Conservation (phyloP, 2,329 filamentous ascomycete genomes). For the Alternaria burnsii region DNA sequence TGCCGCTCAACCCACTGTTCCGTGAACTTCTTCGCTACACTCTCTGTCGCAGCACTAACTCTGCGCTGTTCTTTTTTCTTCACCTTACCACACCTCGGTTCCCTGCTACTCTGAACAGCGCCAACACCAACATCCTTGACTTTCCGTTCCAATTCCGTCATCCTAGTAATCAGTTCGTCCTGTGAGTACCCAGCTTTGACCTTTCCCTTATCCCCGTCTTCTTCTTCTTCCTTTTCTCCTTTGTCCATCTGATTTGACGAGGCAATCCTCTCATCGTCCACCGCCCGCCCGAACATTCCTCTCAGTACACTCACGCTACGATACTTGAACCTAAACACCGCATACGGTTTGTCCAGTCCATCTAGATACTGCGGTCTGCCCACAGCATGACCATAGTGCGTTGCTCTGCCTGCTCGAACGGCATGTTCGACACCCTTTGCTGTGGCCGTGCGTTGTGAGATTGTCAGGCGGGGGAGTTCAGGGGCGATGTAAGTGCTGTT, state of each 20-base stretch:
- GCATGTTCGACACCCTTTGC: constrained; percentile 40
- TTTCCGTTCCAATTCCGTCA: constrained; percentile 31
- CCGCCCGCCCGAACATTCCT: constrained; percentile 38
- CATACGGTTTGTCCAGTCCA: constrained; percentile 48
- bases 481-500: constrained; percentile 24
- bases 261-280: no score
- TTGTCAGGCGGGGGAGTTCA: constrained; percentile 37
- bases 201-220: neutral
- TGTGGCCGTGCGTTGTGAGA: constrained; percentile 19
- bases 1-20: constrained; percentile 34
- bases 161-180: constrained; percentile 18
- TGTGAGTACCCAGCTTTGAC: neutral
- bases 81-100: no score
- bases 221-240: neutral
- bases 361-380: constrained; percentile 55
- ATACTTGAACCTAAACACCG: constrained; percentile 61
- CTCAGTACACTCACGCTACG: constrained; percentile 46
- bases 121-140: constrained; percentile 28
- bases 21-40: constrained; percentile 22
- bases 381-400: constrained; percentile 50
- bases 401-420: constrained; percentile 47
- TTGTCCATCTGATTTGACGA: rapidly evolving
- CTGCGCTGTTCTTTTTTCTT: neutral
- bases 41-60: constrained; percentile 12
- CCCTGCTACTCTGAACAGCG: neutral